Conservation (phyloP, 108 stramenopile genomes). For the Skeletonema grethae region DNA sequence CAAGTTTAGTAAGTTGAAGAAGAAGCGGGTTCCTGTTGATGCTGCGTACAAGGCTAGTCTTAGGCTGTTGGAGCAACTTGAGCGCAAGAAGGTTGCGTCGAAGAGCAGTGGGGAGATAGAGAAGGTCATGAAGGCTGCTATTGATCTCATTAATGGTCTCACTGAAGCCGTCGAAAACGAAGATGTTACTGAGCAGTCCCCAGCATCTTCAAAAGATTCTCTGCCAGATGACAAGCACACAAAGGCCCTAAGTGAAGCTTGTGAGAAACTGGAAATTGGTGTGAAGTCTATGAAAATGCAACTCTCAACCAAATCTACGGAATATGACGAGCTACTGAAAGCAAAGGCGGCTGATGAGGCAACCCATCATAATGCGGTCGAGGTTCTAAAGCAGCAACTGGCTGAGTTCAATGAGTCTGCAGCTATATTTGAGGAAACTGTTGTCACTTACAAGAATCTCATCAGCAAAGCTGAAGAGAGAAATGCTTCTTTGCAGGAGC, state of each 20-base stretch:
- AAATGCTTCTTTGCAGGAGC: background rate
- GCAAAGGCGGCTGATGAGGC: background rate
- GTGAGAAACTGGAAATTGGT: background rate
- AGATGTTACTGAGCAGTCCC: background rate
- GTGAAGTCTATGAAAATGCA: background rate
- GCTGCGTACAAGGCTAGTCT: constrained; percentile 24
- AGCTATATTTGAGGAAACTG: background rate
- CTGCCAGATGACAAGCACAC: background rate
- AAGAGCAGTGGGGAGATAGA: background rate
- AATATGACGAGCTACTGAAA: background rate
- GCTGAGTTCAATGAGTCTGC: background rate
- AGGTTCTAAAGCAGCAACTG: background rate
- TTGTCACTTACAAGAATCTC: background rate
- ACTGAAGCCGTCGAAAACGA: background rate
- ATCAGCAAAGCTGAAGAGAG: background rate
- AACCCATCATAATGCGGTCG: background rate
- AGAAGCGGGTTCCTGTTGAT: constrained; percentile 32
- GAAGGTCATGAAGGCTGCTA: background rate
- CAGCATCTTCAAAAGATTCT: background rate
- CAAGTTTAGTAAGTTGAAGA: constrained; percentile 26
- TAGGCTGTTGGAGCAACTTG: constrained; percentile 24
- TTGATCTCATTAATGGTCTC: background rate
- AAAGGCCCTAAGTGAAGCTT: constrained; percentile 1
- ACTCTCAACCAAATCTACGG: background rate
- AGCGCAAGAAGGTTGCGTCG: background rate